A percentile compares a stretch with the other conserved stretches of the same genome.
Evolutionary conservation across 768 basidiomycete genomes (phyloP).

Genomic region (Rhodotorula babjevae): DNA sequence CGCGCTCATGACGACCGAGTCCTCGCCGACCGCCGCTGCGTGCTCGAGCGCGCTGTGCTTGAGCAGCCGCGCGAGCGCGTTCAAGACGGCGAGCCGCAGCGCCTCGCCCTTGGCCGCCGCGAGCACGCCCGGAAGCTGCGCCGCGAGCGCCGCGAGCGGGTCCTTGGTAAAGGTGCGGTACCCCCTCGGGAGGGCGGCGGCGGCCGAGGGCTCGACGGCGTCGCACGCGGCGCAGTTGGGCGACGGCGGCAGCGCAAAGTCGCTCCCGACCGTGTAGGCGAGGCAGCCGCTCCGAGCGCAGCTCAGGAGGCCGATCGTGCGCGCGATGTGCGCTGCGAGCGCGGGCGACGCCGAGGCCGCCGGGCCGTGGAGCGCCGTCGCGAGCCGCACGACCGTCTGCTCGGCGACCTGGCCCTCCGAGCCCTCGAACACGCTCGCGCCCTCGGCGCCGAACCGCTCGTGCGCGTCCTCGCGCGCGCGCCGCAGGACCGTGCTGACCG

Average conservation of each 20-base stretch:
- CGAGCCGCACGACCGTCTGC: neutral
- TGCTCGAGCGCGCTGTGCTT: constrained; percentile 14
- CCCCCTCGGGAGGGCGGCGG: neutral
- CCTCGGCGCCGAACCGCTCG: neutral
- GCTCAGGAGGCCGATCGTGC: constrained; percentile 19
- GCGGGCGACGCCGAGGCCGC: neutral
- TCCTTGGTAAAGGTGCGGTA: constrained; percentile 7
- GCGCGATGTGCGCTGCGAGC: neutral
- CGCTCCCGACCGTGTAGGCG: neutral
- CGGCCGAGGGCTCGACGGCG: neutral
- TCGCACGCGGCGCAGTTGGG: constrained; percentile 28
- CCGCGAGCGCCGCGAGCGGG: constrained; percentile 12
- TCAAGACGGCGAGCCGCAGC: constrained; percentile 13
- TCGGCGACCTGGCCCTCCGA: constrained; percentile 13
- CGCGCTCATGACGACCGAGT: neutral
- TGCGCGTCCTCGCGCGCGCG: neutral
- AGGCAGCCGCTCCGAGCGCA: constrained; percentile 25
- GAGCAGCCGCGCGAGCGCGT: constrained; percentile 1
- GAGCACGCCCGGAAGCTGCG: neutral
- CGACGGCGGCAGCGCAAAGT: neutral
- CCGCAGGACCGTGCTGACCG: constrained; percentile 1
- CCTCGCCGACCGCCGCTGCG: neutral
- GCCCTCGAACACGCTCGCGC: neutral
- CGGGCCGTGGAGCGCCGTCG: neutral
- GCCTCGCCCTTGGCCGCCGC: neutral